Evolutionary conservation across 202 grass and related monocot species (phyloP), one percentile per base, ranked within the genome.

Genomic region (Dendrocalamus latiflorus): DNA sequence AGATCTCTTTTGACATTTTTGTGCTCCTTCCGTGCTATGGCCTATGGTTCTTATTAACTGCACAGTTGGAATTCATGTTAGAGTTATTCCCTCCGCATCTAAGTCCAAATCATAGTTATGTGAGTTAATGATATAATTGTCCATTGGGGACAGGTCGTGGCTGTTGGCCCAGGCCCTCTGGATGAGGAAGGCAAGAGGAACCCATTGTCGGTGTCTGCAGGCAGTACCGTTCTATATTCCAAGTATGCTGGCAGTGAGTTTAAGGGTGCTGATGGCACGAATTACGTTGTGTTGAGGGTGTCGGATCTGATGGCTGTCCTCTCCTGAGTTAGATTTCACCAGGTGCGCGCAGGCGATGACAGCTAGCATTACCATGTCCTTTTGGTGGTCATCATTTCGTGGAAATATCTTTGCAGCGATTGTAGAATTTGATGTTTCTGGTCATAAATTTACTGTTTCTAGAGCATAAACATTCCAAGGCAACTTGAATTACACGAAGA

Each of bases 261-360:
- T 62, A 91, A 94, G 84, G 80, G 84, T 28, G 53, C 59, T 12
- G 89, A 94, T 50, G 92, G 89, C 14, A 83, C 84, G 0, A 86
- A 83, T 14, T 91, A 89, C 72, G 80, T 94, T 91, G 41, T n/a
- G 80, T 94, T 91, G 41, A 89, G 87, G 77, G 77, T 79, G 21
- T 82, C 80, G 4, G 92, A 94, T 55, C 75, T 94, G 43, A 91
- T 94, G 89, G 92, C 86, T 57, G 62, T 83, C 50, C 89, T 94
- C 55, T 89, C 86, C 13, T 94, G 68, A 86, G 17, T 38, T 42
- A 11, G 28, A 20, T 39, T 17, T 14, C n/a, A 43, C 28, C 24
- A 54, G 43, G 44, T 59, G 12, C 4, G 22, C 33, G 33, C 33
- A 34, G 20, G 4, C 21, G 12, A 12, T 49, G 51, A 0, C 72